These are phyloP conservation scores for Dioscorea cayenensis DNA, from an alignment of 116 monocot genomes.

Conservation along the genomic window DNA sequence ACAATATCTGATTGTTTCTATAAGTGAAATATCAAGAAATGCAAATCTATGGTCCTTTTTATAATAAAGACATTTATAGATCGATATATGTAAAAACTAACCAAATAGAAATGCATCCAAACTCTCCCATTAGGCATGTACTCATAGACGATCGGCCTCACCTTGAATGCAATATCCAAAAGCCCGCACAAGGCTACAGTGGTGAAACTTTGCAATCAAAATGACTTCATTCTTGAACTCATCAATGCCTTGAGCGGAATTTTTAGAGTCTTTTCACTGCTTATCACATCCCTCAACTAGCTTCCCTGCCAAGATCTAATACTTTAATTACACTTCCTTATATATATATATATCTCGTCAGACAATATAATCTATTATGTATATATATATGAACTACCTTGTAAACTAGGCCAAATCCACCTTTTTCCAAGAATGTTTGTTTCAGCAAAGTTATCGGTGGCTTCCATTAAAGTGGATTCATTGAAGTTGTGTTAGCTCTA, in stretches of 20 bases:
- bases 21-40: neutral
- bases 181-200: conserved; percentile 8
- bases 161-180: conserved; percentile 10
- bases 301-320: neutral
- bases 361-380: neutral
- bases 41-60: too few relatives aligned
- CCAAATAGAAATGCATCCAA: conserved; percentile 7
- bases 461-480: neutral
- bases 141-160: conserved; percentile 9
- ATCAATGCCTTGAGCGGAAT: conserved; percentile 7
- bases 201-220: conserved; percentile 11
- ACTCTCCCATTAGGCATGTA: conserved; percentile 11
- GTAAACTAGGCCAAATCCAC: conserved; percentile 11
- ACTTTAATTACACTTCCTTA: neutral
- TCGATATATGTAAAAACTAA: neutral
- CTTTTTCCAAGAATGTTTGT: conserved; percentile 9
- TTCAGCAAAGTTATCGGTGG: neutral
- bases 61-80: too few relatives aligned
- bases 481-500: conserved; percentile 7
- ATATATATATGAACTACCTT: neutral
- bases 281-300: neutral
- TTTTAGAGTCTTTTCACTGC: conserved; percentile 12
- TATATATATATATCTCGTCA: neutral
- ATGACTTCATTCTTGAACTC: conserved; percentile 17
- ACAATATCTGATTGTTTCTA: too few relatives aligned